Evolutionary conservation across 2,329 filamentous ascomycete genomes (phyloP).

Genomic region (Elsinoe arachidis): DNA sequence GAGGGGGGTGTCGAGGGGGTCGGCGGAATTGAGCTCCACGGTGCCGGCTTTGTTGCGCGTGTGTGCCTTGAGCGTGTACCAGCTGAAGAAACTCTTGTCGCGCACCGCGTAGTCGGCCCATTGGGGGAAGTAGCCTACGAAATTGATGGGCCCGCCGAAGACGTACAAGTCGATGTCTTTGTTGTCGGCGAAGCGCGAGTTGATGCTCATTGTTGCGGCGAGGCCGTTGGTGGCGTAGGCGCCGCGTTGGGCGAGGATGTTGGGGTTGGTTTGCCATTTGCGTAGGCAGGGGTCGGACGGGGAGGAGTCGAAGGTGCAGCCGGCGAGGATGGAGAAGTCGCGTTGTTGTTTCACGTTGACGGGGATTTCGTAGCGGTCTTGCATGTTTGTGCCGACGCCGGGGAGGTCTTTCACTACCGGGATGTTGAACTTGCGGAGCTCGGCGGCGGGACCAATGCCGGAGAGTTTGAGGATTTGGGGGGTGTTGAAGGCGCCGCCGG

Average conservation of each 20-base stretch:
- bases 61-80: slow-evolving; percentile 53
- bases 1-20: slow-evolving; percentile 55
- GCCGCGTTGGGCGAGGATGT: slow-evolving; percentile 30
- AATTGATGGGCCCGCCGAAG: slow-evolving; percentile 47
- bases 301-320: slow-evolving; percentile 30
- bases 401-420: slow-evolving; percentile 46
- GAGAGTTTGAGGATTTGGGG: slow-evolving; percentile 57
- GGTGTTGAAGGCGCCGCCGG: slow-evolving; percentile 52
- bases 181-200: slow-evolving; percentile 32
- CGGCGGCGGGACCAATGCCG: slow-evolving; percentile 50
- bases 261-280: slow-evolving; percentile 34
- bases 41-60: slow-evolving; percentile 53
- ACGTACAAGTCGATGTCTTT: slow-evolving; percentile 47
- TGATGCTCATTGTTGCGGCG: slow-evolving; percentile 39
- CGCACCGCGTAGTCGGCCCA: slow-evolving; percentile 40
- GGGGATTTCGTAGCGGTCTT: slow-evolving; percentile 52
- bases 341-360: slow-evolving; percentile 37
- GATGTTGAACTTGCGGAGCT: slow-evolving; percentile 49
- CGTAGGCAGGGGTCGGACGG: slow-evolving; percentile 35
- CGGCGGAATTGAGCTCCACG: slow-evolving; percentile 51
- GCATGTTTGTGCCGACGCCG: slow-evolving; percentile 56
- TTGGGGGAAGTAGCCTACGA: slow-evolving; percentile 48
- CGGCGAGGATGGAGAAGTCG: slow-evolving; percentile 31
- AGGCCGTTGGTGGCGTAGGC: slow-evolving; percentile 45
- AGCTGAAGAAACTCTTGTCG: slow-evolving; percentile 39